A percentile compares a stretch with the other conserved stretches of the same genome.
Conservation (phyloP, 2,329 filamentous ascomycete species). For the Dothistroma septosporum region DNA sequence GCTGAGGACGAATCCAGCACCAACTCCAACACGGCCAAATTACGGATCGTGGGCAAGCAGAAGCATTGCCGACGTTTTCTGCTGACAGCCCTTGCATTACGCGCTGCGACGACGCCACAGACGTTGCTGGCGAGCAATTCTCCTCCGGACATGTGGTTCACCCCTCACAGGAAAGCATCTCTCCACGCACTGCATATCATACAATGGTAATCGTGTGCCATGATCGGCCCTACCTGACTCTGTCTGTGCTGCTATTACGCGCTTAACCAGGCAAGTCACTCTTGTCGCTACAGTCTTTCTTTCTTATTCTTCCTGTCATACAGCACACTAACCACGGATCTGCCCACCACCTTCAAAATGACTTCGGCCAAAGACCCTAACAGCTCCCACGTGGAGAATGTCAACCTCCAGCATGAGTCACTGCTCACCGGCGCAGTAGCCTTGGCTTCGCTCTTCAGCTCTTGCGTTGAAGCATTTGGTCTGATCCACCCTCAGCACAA, state of each 20-base stretch:
- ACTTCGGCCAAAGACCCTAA: slow-evolving; percentile 6
- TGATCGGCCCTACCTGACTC: background rate
- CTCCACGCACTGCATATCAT: background rate
- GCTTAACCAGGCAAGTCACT: background rate
- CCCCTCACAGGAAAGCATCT: background rate
- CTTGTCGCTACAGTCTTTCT: background rate
- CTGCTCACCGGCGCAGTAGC: slow-evolving; percentile 39
- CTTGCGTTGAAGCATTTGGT: slow-evolving; percentile 47
- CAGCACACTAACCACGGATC: background rate
- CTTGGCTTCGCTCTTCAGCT: slow-evolving; percentile 45
- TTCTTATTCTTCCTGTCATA: background rate
- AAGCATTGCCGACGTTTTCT: background rate
- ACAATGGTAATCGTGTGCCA: background rate
- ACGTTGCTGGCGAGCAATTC: background rate
- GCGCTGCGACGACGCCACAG: background rate
- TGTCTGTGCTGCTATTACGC: background rate
- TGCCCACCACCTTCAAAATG: background rate
- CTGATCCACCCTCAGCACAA: slow-evolving; percentile 43
- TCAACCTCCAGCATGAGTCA: slow-evolving; percentile 29
- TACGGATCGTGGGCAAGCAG: background rate
- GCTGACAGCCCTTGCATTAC: background rate
- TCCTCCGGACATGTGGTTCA: background rate
- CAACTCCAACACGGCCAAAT: background rate
- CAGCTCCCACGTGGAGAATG: slow-evolving; percentile 23
- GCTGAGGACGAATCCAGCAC: background rate